Conservation (phyloP, 495 filamentous ascomycete species). For the Aspergillus bertholletiae region DNA sequence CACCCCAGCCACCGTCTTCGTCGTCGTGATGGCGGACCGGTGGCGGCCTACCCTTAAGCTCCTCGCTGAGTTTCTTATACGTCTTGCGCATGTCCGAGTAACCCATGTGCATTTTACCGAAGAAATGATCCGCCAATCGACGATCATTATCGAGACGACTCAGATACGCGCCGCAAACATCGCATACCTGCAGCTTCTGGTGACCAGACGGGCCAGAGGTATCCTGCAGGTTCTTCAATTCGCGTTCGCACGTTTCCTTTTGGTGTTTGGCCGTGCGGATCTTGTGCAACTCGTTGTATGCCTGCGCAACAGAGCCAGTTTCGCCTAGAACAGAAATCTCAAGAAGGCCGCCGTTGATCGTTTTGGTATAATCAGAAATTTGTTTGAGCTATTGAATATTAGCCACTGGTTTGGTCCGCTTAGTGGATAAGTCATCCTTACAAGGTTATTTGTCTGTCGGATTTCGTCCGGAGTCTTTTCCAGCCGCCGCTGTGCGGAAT, state of each 20-base stretch:
- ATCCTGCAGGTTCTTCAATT: slow-evolving; percentile 88
- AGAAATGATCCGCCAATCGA: slow-evolving; percentile 93
- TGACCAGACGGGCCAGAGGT: slow-evolving; percentile 89
- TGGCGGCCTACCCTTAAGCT: slow-evolving; percentile 69
- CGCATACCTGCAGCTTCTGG: slow-evolving; percentile 97
- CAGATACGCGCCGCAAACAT: slow-evolving; percentile 94
- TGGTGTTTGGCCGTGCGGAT: slow-evolving; percentile 73
- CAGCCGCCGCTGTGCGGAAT: slow-evolving; percentile 79
- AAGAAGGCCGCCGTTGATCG: slow-evolving; percentile 76
- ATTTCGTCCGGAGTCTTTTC: slow-evolving; percentile 99
- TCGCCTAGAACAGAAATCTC: slow-evolving; percentile 87
- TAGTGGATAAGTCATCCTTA: slow-evolving; percentile 24
- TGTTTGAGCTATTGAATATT: slow-evolving; percentile 60
- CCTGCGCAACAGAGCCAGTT: slow-evolving; percentile 71
- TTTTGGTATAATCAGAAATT: slow-evolving; percentile 76
- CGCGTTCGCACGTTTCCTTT: slow-evolving; percentile 81
- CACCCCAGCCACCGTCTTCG: slow-evolving; percentile 55
- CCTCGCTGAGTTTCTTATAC: slow-evolving; percentile 78
- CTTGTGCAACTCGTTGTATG: slow-evolving; percentile 82
- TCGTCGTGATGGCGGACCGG: slow-evolving; percentile 53
- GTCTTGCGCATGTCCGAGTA: slow-evolving; percentile 97
- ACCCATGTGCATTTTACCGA: slow-evolving; percentile 98
- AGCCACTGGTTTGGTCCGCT: neutral
- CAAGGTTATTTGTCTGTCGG: slow-evolving; percentile 84
- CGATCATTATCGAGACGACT: slow-evolving; percentile 90